Conservation (phyloP, 805 yeast genomes). For the Candida suzukii region DNA sequence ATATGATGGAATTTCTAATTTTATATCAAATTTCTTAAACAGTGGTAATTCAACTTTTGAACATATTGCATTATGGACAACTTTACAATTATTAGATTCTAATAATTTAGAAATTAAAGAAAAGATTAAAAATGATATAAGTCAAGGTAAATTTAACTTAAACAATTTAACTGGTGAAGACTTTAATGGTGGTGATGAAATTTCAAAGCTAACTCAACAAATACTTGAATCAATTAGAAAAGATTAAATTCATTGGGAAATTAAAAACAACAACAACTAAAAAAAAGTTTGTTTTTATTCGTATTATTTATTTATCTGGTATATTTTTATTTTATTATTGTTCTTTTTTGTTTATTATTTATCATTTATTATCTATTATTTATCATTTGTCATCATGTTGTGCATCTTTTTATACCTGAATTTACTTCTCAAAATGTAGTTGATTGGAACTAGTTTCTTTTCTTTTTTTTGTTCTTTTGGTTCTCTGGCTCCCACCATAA, state of each 20-base stretch:
- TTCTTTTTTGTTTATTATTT: too few species aligned
- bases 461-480: too few species aligned
- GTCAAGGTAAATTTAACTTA: slow-evolving; percentile 24
- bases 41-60: slow-evolving; percentile 91
- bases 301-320: too few species aligned
- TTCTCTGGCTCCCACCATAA: too few species aligned
- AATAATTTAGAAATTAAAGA: slow-evolving; percentile 56
- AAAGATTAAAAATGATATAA: slow-evolving; percentile 25
- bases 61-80: slow-evolving; percentile 97
- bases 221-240: slow-evolving; percentile 27
- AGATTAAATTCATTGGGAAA: neutral
- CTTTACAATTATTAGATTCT: slow-evolving; percentile 85
- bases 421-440: too few species aligned
- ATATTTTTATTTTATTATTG: too few species aligned
- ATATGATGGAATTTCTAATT: slow-evolving; percentile 90
- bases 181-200: slow-evolving; percentile 28
- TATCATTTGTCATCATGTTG: too few species aligned
- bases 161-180: slow-evolving; percentile 27
- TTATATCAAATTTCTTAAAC: slow-evolving; percentile 70
- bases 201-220: slow-evolving; percentile 29
- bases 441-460: too few species aligned
- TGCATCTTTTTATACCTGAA: too few species aligned
- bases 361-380: too few species aligned
- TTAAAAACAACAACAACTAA: too few species aligned
- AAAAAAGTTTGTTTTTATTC: neutral